Evolutionary conservation across 2,329 filamentous ascomycete species (phyloP).

Genomic region (Alternaria longipes): DNA sequence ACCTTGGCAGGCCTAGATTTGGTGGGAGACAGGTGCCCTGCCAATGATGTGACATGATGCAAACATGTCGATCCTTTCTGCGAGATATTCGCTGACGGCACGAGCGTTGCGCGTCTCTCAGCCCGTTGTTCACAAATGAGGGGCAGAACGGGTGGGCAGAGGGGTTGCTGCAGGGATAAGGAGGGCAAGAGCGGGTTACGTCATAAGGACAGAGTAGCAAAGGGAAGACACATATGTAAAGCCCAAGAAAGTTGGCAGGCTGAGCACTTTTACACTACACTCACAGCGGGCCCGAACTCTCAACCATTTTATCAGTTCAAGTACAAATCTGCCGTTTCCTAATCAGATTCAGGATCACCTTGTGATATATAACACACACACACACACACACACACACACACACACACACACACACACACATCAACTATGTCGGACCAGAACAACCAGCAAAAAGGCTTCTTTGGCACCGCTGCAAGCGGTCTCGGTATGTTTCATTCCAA

Average conservation of each 20-base stretch:
- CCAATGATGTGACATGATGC: constrained; percentile 24
- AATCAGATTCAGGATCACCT: too few relatives aligned
- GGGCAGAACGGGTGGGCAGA: not conserved
- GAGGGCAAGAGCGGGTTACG: not conserved
- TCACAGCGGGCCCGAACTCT: not conserved
- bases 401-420: not conserved
- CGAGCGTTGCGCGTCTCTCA: constrained; percentile 6
- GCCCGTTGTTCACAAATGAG: constrained; percentile 6
- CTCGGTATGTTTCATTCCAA: constrained; percentile 29
- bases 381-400: not conserved
- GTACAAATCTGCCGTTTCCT: too few relatives aligned
- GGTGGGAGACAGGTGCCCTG: not conserved
- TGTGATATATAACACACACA: not conserved
- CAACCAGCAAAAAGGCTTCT: constrained; percentile 42
- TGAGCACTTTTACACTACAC: not conserved
- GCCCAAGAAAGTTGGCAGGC: not conserved
- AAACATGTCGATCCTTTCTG: constrained; percentile 3
- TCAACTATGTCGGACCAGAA: constrained; percentile 37
- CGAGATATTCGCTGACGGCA: not conserved
- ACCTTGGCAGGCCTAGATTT: too few relatives aligned
- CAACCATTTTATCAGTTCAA: not conserved
- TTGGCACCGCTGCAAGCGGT: constrained; percentile 45
- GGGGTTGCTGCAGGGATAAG: not conserved
- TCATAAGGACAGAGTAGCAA: constrained; percentile 7
- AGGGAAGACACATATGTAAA: not conserved